A percentile compares a stretch with the other conserved stretches of the same genome.
Conservation (phyloP, 768 basidiomycete species). For the Fomitopsis serialis region DNA sequence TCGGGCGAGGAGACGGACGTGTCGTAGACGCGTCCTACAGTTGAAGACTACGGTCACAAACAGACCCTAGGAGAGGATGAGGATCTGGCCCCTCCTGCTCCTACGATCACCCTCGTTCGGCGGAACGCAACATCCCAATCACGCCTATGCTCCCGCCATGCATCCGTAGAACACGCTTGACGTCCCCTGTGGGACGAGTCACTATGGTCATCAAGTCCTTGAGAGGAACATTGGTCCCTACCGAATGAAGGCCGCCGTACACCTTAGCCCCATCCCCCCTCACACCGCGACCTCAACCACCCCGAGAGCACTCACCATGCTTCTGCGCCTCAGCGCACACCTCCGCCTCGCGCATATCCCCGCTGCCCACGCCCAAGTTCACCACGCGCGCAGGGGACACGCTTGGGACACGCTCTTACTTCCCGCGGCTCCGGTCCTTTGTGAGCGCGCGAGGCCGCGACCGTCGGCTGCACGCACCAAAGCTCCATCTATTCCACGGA, state of each 20-base stretch:
- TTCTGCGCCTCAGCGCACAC: slow-evolving; percentile 2
- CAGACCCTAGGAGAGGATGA: not conserved
- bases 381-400: not conserved
- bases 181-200: not conserved
- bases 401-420: slow-evolving; percentile 10
- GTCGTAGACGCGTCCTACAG: not conserved
- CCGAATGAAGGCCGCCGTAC: not conserved
- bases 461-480: not conserved
- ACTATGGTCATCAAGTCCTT: not conserved
- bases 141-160: slow-evolving; percentile 8
- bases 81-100: not conserved
- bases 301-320: not conserved
- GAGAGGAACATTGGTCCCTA: not conserved
- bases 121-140: slow-evolving; percentile 1
- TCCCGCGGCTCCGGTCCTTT: slow-evolving; percentile 7
- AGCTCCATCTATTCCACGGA: not conserved
- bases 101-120: slow-evolving; percentile 17
- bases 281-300: slow-evolving; percentile 12
- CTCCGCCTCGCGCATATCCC: slow-evolving; percentile 4
- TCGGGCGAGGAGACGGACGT: not conserved
- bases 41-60: slow-evolving; percentile 1
- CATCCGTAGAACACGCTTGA: not conserved
- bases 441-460: not conserved
- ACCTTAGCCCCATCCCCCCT: slow-evolving; percentile 3
- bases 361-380: slow-evolving; percentile 19